Evolutionary conservation across 768 basidiomycete genomes (phyloP).

Genomic region (Hericium coralloides): DNA sequence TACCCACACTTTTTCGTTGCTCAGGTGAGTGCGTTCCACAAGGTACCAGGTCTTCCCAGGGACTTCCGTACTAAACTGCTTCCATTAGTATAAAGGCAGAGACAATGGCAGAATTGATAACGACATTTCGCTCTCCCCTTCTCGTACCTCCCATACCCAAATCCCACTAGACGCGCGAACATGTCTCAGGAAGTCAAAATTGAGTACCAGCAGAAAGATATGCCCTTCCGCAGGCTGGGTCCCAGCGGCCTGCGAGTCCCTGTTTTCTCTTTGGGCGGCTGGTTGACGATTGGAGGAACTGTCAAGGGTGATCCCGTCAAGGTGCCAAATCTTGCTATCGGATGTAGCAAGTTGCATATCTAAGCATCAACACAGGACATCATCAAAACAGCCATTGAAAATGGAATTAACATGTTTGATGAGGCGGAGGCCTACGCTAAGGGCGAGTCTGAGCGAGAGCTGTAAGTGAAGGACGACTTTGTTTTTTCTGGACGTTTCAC

Average conservation of each 20-base stretch:
- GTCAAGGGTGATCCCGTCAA: slow-evolving; percentile 46
- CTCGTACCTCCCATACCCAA: not conserved
- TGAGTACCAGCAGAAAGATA: slow-evolving; percentile 31
- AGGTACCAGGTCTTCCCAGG: too few species aligned
- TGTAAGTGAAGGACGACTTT: slow-evolving; percentile 23
- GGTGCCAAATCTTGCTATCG: slow-evolving; percentile 14
- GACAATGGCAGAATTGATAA: too few species aligned
- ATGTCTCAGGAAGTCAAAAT: slow-evolving; percentile 12
- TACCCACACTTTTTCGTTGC: too few species aligned
- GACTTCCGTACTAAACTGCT: too few species aligned
- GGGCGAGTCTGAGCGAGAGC: slow-evolving; percentile 45
- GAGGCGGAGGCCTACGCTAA: slow-evolving; percentile 36
- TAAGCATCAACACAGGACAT: slow-evolving; percentile 29
- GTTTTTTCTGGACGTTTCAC: not conserved
- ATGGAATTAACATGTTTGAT: slow-evolving; percentile 43
- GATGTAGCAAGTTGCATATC: too few species aligned
- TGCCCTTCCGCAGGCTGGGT: slow-evolving; percentile 35
- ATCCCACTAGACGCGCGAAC: not conserved
- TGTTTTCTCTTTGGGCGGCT: slow-evolving; percentile 43
- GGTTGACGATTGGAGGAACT: slow-evolving; percentile 39
- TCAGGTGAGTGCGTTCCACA: too few species aligned
- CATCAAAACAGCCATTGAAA: slow-evolving; percentile 44
- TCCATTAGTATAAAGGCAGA: too few species aligned
- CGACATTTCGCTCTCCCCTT: too few species aligned
- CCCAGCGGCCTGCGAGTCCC: slow-evolving; percentile 40